These are phyloP conservation scores for Agrocybe pediades DNA, from an alignment of 768 basidiomycete species.

Conservation along the genomic window DNA sequence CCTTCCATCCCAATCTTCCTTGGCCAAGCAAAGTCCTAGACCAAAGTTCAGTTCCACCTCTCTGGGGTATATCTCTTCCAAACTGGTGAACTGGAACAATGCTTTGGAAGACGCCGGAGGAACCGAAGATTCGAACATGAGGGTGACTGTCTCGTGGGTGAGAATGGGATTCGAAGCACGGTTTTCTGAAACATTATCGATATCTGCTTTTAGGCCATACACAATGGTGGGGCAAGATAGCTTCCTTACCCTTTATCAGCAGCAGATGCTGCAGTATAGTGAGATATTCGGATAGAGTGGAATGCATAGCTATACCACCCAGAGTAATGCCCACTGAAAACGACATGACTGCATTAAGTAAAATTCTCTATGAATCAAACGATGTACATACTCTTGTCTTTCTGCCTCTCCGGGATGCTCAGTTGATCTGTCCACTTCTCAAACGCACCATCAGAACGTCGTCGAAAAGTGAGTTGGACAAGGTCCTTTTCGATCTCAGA, in stretches of 20 bases:
- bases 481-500: conserved; percentile 22
- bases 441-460: conserved; percentile 19
- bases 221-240: too few species aligned
- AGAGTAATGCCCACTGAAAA: conserved; percentile 25
- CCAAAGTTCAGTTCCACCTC: conserved; percentile 25
- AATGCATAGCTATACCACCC: conserved; percentile 31
- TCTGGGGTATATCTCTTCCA: conserved; percentile 1
- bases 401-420: conserved; percentile 24
- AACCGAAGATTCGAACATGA: conserved; percentile 20
- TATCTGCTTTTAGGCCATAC: too few species aligned
- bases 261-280: conserved; percentile 33
- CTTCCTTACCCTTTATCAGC: too few species aligned
- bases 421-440: conserved; percentile 21
- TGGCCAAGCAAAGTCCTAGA: conserved; percentile 26
- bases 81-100: conserved; percentile 10
- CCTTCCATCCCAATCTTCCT: conserved; percentile 26
- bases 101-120: neutral
- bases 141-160: conserved; percentile 15
- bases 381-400: conserved; percentile 21
- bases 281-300: conserved; percentile 30
- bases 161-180: conserved; percentile 19
- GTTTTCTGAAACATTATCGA: too few species aligned
- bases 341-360: too few species aligned
- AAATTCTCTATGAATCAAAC: too few species aligned
- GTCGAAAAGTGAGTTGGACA: conserved; percentile 24